Evolutionary conservation across 2,329 filamentous ascomycete genomes (phyloP), one percentile per base, ranked within the genome.

Genomic region (Paecilomyces niveus): DNA sequence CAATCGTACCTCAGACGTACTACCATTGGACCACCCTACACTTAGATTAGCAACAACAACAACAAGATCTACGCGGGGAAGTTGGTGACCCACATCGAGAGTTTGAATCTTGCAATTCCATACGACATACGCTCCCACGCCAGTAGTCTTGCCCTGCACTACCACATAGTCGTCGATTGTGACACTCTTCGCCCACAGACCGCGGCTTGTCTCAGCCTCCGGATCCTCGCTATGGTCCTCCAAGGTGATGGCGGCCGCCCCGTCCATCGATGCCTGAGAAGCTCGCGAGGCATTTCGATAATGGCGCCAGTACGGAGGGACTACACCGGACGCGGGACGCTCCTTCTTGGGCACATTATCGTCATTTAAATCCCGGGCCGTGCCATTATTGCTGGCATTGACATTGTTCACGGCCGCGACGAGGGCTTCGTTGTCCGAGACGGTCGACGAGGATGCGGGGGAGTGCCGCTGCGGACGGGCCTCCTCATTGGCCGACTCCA

Each of bases 31-130:
- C 81, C 79, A 55, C 83, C 82, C 80, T 83, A 64, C 22, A 61
- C 58, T 58, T 56, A 60, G 62, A 64, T 68, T 58, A 70, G 54
- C 55, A 60, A 58, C 50, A 5, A 45, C 8, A 8, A 45, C 35
- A 45, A 45, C n/a, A n/a, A n/a, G 35, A 45, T 45, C 35, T 45
- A 45, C 35, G 15, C 35, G 35, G 35, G 35, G 35, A 45, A 18
- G 35, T 26, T 22, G 18, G 35, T 9, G 21, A 82, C 85, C 72
- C 71, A 92, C 91, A 73, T 86, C 88, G 55, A 97, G 78, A 3
- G 92, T 97, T 72, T 94, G 87, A 52, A 99, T 90, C 54, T 83
- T 85, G 68, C 94, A 92, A 70, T 91, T 94, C 90, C 90, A 99
- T 7, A 96, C 92, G 1, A 97, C 90, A 76, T 97, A 99, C 1